These are phyloP conservation scores for Mortierella polycephala DNA, from an alignment of 371 early-diverging fungal species.

Conservation along the genomic window DNA sequence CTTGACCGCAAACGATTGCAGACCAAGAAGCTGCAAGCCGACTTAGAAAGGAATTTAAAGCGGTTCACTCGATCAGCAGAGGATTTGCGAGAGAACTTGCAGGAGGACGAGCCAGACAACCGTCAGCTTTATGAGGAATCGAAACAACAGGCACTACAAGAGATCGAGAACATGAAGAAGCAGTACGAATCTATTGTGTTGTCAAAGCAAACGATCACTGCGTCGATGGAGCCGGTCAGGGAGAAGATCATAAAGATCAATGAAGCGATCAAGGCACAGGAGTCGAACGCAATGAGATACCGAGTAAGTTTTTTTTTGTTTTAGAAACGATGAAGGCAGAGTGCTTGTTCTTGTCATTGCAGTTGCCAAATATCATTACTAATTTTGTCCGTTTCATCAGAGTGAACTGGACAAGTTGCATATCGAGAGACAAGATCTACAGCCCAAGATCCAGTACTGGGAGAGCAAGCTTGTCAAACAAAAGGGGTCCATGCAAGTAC, in stretches of 20 bases:
- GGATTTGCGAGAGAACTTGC: slow-evolving; percentile 15
- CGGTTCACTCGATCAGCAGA: slow-evolving; percentile 17
- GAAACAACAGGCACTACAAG: slow-evolving; percentile 40
- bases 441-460: slow-evolving; percentile 60
- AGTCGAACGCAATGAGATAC: slow-evolving; percentile 14
- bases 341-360: too few relatives aligned
- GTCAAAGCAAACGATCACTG: slow-evolving; percentile 34
- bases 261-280: slow-evolving; percentile 30
- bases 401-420: slow-evolving; percentile 53
- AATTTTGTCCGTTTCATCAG: slow-evolving; percentile 1
- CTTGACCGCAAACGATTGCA: slow-evolving; percentile 16
- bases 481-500: slow-evolving; percentile 18
- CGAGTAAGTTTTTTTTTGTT: slow-evolving; percentile 39
- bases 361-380: too few relatives aligned
- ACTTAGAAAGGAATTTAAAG: slow-evolving; percentile 21
- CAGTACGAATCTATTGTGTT: slow-evolving; percentile 46
- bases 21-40: slow-evolving; percentile 7
- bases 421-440: slow-evolving; percentile 36
- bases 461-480: slow-evolving; percentile 51
- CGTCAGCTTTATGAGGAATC: slow-evolving; percentile 53
- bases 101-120: slow-evolving; percentile 33
- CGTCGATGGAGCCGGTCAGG: slow-evolving; percentile 34
- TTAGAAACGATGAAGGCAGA: not conserved
- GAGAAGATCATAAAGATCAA: slow-evolving; percentile 41
- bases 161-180: slow-evolving; percentile 43